Conservation (phyloP, 2,329 filamentous ascomycete species). For the Ceratocystis colombiana region DNA sequence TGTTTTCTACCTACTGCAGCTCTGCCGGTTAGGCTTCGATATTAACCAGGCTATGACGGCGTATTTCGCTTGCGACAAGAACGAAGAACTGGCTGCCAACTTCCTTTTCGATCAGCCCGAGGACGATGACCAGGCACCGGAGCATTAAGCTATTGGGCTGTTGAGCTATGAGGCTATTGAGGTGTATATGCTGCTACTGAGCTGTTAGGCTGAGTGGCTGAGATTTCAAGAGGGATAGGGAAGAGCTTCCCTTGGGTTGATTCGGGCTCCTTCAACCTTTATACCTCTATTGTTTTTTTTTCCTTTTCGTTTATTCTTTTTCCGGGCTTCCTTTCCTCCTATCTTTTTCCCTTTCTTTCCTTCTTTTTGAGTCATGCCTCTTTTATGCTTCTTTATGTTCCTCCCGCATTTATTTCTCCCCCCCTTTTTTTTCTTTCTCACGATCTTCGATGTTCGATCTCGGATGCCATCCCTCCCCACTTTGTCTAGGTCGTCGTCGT, state of each 20-base stretch:
- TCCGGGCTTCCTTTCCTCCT: background rate
- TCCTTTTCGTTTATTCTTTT: background rate
- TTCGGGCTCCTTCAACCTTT: background rate
- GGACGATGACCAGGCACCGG: slow-evolving; percentile 53
- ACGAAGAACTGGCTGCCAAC: slow-evolving; percentile 95
- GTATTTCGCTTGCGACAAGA: slow-evolving; percentile 99
- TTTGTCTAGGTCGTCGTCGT: background rate
- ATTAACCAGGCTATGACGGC: slow-evolving; percentile 92
- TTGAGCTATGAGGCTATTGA: background rate
- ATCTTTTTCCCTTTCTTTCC: background rate
- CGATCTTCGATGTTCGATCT: background rate
- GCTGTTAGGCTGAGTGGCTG: no score
- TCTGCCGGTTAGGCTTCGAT: slow-evolving; percentile 87
- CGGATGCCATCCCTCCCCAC: background rate
- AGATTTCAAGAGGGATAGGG: background rate
- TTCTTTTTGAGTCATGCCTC: background rate
- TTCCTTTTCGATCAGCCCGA: slow-evolving; percentile 97
- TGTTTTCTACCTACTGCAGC: slow-evolving; percentile 38
- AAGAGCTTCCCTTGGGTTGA: background rate
- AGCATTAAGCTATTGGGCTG: slow-evolving; percentile 13
- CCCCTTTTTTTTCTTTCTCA: background rate
- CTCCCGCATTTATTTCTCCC: no score
- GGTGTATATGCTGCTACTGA: no score
- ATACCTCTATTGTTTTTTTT: slow-evolving; percentile 3
- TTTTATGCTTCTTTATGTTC: background rate